Evolutionary conservation across 306 rosid species (phyloP).

Genomic region (Vicia villosa): DNA sequence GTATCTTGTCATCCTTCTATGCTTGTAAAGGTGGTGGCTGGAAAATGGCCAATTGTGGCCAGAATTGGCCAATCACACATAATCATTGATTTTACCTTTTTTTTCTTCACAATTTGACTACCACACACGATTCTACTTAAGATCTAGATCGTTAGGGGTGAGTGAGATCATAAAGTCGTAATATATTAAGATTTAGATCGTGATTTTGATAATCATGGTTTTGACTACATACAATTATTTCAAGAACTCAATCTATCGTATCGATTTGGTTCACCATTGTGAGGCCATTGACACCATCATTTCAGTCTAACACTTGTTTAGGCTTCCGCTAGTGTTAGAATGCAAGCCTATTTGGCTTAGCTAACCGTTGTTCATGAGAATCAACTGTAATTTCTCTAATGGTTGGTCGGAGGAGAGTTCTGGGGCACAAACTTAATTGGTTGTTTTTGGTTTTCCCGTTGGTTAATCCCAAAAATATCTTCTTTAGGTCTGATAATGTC

Average conservation of each 20-base stretch:
- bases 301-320: not conserved
- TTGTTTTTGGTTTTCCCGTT: not conserved
- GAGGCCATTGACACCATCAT: not conserved
- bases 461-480: not conserved
- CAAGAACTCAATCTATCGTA: not conserved
- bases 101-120: too few relatives aligned
- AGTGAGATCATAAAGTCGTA: too few relatives aligned
- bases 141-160: too few relatives aligned
- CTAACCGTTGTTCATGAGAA: not conserved
- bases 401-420: not conserved
- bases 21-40: too few relatives aligned
- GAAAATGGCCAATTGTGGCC: too few relatives aligned
- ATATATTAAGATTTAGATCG: too few relatives aligned
- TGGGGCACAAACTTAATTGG: not conserved
- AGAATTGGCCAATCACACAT: too few relatives aligned
- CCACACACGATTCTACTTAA: too few relatives aligned
- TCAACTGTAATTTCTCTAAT: not conserved
- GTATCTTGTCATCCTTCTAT: too few relatives aligned
- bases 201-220: too few relatives aligned
- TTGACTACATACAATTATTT: not conserved
- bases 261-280: not conserved
- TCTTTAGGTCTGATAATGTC: not conserved
- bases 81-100: too few relatives aligned
- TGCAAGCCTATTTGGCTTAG: not conserved
- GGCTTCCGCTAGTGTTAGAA: not conserved